Evolutionary conservation across 805 yeast species (phyloP).

Genomic region (Kuraishia capsulata): DNA sequence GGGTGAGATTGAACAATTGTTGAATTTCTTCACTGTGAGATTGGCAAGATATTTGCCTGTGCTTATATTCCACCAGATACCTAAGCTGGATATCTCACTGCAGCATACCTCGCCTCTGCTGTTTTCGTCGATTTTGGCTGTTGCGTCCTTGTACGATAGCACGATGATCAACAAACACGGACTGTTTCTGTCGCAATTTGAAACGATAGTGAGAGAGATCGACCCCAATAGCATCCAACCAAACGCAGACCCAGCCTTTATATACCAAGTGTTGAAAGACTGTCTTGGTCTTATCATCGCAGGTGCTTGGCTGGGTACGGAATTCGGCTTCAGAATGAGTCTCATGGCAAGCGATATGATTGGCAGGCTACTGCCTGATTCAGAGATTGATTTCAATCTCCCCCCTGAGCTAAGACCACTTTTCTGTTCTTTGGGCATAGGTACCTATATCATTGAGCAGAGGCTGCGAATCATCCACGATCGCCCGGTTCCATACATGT

Average conservation of each 20-base stretch:
- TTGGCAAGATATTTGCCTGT: conserved; percentile 1
- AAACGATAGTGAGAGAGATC: not conserved
- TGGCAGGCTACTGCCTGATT: not conserved
- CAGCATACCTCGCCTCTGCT: not conserved
- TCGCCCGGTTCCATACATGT: not conserved
- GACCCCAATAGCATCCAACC: not conserved
- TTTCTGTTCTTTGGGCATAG: not conserved
- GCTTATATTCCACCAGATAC: not conserved
- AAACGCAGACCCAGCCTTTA: not conserved
- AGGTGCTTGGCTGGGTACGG: conserved; percentile 2
- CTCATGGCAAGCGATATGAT: conserved; percentile 1
- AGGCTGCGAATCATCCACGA: conserved; percentile 1
- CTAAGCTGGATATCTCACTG: not conserved
- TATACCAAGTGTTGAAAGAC: not conserved
- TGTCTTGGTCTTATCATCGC: conserved; percentile 1
- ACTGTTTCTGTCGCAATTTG: not conserved
- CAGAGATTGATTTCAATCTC: not conserved
- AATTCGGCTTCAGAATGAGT: conserved; percentile 2
- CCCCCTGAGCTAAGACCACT: not conserved
- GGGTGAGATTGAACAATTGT: not conserved
- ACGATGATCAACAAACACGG: not conserved
- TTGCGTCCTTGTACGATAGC: not conserved
- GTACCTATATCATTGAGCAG: conserved; percentile 1
- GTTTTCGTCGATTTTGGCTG: not conserved
- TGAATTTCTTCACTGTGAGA: not conserved